Evolutionary conservation across 2,329 filamentous ascomycete species (phyloP).

Genomic region (Pochonia chlamydosporia): DNA sequence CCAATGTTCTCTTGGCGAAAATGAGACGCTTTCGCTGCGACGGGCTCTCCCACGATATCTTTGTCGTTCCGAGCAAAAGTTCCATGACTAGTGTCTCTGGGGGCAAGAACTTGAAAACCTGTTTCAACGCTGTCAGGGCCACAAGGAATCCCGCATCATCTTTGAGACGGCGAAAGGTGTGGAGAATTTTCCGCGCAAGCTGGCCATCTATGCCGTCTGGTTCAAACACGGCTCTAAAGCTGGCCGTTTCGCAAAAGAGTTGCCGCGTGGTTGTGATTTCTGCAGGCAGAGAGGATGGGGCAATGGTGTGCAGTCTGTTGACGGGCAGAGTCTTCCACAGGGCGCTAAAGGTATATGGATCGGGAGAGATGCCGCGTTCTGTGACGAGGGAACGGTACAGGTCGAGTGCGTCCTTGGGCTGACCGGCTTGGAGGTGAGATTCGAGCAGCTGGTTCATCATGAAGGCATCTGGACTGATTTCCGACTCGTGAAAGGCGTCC

Average conservation of each 20-base stretch:
- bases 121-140: constrained; percentile 36
- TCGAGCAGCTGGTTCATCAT: constrained; percentile 76
- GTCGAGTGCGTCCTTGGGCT: constrained; percentile 45
- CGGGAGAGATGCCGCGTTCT: constrained; percentile 47
- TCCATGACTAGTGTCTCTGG: constrained; percentile 42
- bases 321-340: constrained; percentile 57
- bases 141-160: constrained; percentile 41
- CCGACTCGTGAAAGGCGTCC: constrained; percentile 54
- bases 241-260: constrained; percentile 44
- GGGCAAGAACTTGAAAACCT: constrained; percentile 37
- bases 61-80: constrained; percentile 37
- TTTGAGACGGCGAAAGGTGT: constrained; percentile 41
- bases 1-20: constrained; percentile 35
- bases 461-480: constrained; percentile 63
- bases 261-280: constrained; percentile 31
- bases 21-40: constrained; percentile 35
- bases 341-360: constrained; percentile 62
- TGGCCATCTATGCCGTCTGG: constrained; percentile 37
- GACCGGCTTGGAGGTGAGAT: constrained; percentile 55
- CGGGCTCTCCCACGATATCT: constrained; percentile 36
- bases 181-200: constrained; percentile 43
- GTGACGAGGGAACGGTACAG: constrained; percentile 51
- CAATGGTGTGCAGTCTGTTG: constrained; percentile 39
- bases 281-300: constrained; percentile 19
- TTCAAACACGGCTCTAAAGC: constrained; percentile 39